Conservation (phyloP, 179 eudicot genomes). For the Silene coronaria region DNA sequence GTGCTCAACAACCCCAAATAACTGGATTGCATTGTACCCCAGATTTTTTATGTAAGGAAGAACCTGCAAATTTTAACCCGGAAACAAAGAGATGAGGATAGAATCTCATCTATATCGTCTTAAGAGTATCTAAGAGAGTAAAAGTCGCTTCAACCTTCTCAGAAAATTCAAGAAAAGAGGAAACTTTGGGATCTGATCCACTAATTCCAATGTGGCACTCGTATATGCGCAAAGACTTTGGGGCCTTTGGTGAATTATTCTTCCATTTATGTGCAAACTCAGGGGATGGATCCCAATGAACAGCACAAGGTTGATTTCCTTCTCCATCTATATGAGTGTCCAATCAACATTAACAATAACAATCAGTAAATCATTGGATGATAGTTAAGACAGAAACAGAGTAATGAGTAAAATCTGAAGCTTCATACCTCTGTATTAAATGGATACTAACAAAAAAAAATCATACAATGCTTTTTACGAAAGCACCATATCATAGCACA, state of each 20-base stretch:
- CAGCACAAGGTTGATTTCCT: constrained; percentile 71
- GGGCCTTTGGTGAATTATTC: constrained; percentile 51
- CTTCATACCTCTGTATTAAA: constrained; percentile 3
- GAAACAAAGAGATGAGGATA: constrained; percentile 5
- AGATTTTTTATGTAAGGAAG: constrained; percentile 77
- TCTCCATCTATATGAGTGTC: constrained; percentile 43
- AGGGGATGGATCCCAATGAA: constrained; percentile 96
- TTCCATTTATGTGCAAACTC: constrained; percentile 71
- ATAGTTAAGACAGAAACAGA: not conserved
- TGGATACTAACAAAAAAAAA: not conserved
- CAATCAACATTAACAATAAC: not conserved
- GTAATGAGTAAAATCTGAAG: not conserved
- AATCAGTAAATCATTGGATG: not conserved
- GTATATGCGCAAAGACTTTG: constrained; percentile 82
- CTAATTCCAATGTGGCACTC: constrained; percentile 95
- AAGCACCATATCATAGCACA: not conserved
- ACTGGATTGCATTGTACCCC: constrained; percentile 89
- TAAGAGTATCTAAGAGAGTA: constrained; percentile 12
- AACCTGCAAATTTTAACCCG: constrained; percentile 40
- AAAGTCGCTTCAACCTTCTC: constrained; percentile 47
- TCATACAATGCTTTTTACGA: not conserved
- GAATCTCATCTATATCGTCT: constrained; percentile 6
- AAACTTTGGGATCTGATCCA: constrained; percentile 67
- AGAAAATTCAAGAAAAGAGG: constrained; percentile 73
- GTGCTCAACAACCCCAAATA: constrained; percentile 93